phyloP scores from a whole-genome alignment of 2,329 filamentous ascomycete species.

The Xylariomycetidae sp. region DNA sequence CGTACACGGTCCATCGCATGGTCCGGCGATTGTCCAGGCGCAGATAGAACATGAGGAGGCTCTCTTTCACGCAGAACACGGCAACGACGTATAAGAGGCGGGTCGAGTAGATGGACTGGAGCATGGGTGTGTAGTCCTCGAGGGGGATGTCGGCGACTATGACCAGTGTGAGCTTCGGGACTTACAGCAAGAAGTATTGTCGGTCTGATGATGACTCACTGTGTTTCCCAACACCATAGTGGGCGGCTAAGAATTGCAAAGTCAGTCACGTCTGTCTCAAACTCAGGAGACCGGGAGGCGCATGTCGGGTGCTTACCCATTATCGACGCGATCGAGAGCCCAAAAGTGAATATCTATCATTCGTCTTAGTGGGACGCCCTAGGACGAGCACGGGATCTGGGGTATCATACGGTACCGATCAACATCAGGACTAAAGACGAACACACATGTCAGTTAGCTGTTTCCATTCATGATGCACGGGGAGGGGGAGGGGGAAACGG shows the following conservation, averaged over 20 bases:
- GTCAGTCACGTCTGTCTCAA: too few species aligned
- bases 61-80: conserved; percentile 4
- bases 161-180: background rate
- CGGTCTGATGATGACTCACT: too few species aligned
- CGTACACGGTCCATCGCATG: conserved; percentile 6
- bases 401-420: conserved; percentile 3
- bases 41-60: conserved; percentile 6
- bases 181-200: too few species aligned
- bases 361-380: too few species aligned
- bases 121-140: conserved; percentile 2
- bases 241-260: conserved; percentile 3
- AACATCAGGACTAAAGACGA: conserved; percentile 4
- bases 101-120: conserved; percentile 6
- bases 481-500: background rate
- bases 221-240: conserved; percentile 5
- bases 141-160: background rate
- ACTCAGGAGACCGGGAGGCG: too few species aligned
- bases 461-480: background rate
- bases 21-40: conserved; percentile 4
- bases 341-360: conserved; percentile 2
- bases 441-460: background rate
- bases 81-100: conserved; percentile 5
- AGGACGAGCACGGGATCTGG: background rate
- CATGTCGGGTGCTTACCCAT: background rate
- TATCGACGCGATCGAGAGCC: conserved; percentile 4